These are phyloP conservation scores for Claviceps africana DNA, from an alignment of 2,329 filamentous ascomycete genomes.

Conservation along the genomic window DNA sequence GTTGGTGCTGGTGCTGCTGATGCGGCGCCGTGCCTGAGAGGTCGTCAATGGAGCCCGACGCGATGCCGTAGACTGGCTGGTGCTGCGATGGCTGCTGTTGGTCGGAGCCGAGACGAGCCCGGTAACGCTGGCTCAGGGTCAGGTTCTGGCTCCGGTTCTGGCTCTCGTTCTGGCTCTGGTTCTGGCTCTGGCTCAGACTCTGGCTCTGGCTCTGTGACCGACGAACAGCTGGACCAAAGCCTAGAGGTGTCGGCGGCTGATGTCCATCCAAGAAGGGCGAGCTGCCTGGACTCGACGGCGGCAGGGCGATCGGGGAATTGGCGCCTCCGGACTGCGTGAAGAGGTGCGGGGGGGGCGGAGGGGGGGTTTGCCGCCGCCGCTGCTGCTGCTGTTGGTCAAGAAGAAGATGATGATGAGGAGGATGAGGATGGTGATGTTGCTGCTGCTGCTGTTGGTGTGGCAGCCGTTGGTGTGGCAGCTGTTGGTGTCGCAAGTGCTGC, in stretches of 20 bases:
- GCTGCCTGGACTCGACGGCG: constrained; percentile 15
- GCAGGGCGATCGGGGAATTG: constrained; percentile 17
- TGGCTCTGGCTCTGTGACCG: constrained; percentile 42
- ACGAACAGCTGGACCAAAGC: constrained; percentile 28
- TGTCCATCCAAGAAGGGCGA: constrained; percentile 19
- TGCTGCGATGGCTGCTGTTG: constrained; percentile 17
- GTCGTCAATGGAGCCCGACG: constrained; percentile 14
- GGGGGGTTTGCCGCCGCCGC: constrained; percentile 14
- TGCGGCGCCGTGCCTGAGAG: constrained; percentile 8
- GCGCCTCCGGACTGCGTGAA: constrained; percentile 17
- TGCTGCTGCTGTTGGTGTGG: constrained; percentile 9
- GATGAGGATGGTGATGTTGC: constrained; percentile 13
- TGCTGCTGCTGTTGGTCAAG: constrained; percentile 10
- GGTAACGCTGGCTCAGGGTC: constrained; percentile 33
- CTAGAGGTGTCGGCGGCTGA: constrained; percentile 20
- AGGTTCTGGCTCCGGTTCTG: too few relatives aligned
- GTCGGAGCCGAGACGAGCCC: constrained; percentile 13
- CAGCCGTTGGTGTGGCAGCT: constrained; percentile 12
- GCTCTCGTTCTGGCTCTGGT: too few relatives aligned
- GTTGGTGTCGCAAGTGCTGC: constrained; percentile 11
- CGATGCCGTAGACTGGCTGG: constrained; percentile 16
- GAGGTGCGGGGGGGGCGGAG: constrained; percentile 17
- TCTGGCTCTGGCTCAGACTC: too few relatives aligned
- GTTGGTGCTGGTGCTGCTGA: constrained; percentile 20
- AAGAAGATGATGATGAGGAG: constrained; percentile 4